These are phyloP conservation scores for Excoecaria cochinchinensis DNA, from an alignment of 345 rosid genomes.

Conservation along the genomic window DNA sequence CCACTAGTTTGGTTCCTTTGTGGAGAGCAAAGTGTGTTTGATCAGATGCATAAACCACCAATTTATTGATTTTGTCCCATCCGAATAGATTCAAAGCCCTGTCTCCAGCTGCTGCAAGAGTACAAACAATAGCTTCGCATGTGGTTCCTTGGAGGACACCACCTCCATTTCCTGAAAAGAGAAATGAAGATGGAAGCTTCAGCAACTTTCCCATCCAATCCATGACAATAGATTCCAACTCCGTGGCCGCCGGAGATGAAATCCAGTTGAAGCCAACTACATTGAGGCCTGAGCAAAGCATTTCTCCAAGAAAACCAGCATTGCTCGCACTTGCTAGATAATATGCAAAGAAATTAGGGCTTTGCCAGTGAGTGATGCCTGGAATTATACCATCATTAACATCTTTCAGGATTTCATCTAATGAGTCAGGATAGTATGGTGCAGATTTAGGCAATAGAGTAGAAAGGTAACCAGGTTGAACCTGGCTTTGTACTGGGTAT, in stretches of 20 bases:
- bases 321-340: constrained; percentile 35
- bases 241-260: constrained; percentile 29
- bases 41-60: constrained; percentile 34
- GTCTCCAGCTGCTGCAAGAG: constrained; percentile 25
- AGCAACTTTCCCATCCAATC: constrained; percentile 32
- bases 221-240: constrained; percentile 27
- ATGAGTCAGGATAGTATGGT: constrained; percentile 19
- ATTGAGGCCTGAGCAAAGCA: constrained; percentile 29
- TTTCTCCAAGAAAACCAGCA: constrained; percentile 34
- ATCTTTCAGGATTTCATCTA: constrained; percentile 20
- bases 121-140: constrained; percentile 8
- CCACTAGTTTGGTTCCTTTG: constrained; percentile 23
- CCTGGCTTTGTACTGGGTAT: constrained; percentile 34
- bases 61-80: constrained; percentile 14
- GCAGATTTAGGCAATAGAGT: constrained; percentile 11
- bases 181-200: constrained; percentile 17
- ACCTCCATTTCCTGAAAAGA: constrained; percentile 22
- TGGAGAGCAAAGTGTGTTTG: constrained; percentile 21
- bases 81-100: constrained; percentile 5
- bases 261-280: constrained; percentile 35
- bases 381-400: constrained; percentile 12
- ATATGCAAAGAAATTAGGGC: constrained; percentile 32
- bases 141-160: constrained; percentile 20
- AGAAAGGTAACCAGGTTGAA: constrained; percentile 28
- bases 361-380: constrained; percentile 41